phyloP scores from a whole-genome alignment of 495 filamentous ascomycete species.

The Poronia punctata region DNA sequence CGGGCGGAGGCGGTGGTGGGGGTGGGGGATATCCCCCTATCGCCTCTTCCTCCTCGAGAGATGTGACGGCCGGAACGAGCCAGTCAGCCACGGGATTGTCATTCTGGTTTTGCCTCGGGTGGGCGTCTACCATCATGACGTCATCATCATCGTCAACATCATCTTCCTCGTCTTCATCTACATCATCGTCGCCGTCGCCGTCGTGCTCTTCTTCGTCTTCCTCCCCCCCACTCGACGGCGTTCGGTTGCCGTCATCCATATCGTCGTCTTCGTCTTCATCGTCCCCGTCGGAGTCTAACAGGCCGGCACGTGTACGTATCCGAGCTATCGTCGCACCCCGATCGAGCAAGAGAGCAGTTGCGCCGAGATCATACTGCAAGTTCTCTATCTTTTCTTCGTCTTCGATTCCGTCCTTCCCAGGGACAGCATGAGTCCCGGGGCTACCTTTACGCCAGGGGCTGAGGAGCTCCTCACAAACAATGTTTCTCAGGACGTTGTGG shows the following conservation, averaged over 20 bases:
- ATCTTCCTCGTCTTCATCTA: conserved; percentile 39
- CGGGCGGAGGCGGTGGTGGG: conserved; percentile 43
- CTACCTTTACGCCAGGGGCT: conserved; percentile 82
- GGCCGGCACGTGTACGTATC: conserved; percentile 10
- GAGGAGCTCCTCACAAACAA: conserved; percentile 86
- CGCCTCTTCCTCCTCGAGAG: conserved; percentile 57
- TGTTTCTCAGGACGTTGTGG: conserved; percentile 66
- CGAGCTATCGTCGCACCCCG: conserved; percentile 17
- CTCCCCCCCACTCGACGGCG: conserved; percentile 27
- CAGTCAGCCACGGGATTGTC: conserved; percentile 41
- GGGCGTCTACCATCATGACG: conserved; percentile 39
- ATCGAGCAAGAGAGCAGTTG: conserved; percentile 19
- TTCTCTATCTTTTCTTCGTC: conserved; percentile 60
- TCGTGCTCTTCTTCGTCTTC: conserved; percentile 41
- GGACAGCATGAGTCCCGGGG: conserved; percentile 69
- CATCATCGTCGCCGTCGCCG: conserved; percentile 41
- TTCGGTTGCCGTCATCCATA: conserved; percentile 22
- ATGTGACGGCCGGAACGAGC: conserved; percentile 21
- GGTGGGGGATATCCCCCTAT: conserved; percentile 64
- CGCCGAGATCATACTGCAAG: conserved; percentile 25
- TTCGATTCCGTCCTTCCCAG: conserved; percentile 82
- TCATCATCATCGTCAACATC: conserved; percentile 47
- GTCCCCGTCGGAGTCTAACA: conserved; percentile 40
- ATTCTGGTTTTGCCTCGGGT: conserved; percentile 51
- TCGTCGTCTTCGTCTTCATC: conserved; percentile 39